Evolutionary conservation across 768 basidiomycete genomes (phyloP), one percentile per base, ranked within the genome.

Genomic region (Suillus lakei): DNA sequence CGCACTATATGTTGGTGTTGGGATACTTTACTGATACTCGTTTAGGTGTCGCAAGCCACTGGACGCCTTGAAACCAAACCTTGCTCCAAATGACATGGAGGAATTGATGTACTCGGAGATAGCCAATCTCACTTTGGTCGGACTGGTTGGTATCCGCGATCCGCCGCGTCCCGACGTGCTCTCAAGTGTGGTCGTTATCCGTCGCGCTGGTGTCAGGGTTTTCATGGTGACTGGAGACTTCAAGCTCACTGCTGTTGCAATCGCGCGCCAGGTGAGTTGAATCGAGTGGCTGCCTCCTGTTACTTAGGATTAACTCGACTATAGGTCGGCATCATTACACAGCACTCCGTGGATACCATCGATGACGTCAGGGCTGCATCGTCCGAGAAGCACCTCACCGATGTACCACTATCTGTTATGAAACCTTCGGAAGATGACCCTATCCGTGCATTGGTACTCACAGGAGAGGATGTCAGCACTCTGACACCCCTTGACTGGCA

Each of bases 181-280:
- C 2, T 75, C 73, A 0, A 81, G 87, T 8, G 83, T 88, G 2
- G 66, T 76, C 4, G 76, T 82, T 55, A 84, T 83, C 68, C 75
- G 83, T 28, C 72, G 75, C 60, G 87, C 87, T 0, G 86, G 87
- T 26, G 81, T 85, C 56, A 79, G 82, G 28, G 82, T 86, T 21
- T 82, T 84, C 65, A 87, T 87, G 85, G 78, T 87, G 28, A 87
- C 86, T 0, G 86, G 86, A 55, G 86, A 87, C 70, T 85, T 85
- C 72, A 76, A 82, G 54, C 73, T 84, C 67, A 87, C 86, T 0
- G 86, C 86, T 0, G 78, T 81, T 7, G 80, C 85, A 6, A 87
- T 87, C 60, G 83, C 82, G 0, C 74, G 77, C 43, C 79, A 82
- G 67, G 85, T 85, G 51, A 74, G 74, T 48, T 73, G 75, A 23